Evolutionary conservation across 805 yeast species (phyloP), one percentile per base, ranked within the genome.

Genomic region (Yarrowia divulgata): DNA sequence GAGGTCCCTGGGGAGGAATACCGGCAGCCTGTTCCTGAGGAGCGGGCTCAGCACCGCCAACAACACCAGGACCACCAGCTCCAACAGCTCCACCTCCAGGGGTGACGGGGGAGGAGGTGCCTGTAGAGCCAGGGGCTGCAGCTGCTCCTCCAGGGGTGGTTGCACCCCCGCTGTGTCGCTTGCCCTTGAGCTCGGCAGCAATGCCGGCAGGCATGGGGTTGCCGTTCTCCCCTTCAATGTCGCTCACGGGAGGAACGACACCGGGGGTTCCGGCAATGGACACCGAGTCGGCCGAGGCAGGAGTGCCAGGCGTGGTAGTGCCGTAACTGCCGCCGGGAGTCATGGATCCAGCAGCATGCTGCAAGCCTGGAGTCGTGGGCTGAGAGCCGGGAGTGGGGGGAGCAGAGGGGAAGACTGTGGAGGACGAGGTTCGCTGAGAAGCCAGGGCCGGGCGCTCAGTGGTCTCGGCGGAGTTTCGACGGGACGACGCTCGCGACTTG

Each of bases 161-260:
- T 5, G 43, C 18, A 14, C 32, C 42, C 9, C 57, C 23, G 35
- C 40, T 42, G 39, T 40, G 32, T 3, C 54, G 54, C 48, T 57
- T 42, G 54, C 45, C 43, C 34, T 60, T 45, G 34, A 39, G 40
- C 54, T 45, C 54, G 6, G 32, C 42, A 19, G 67, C 67, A 13
- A 46, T 60, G 1, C 54, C 54, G 1, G 52, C 54, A 13, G 67
- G 50, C 67, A 45, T 37, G 43, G 63, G 63, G 43, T 57, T 57
- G 35, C 63, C 63, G n/a, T 57, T 57, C 63, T 29, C 39, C n/a
- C 63, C 63, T 23, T 57, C 63, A 3, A 57, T 16, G 19, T 57
- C 63, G 32, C 8, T 29, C 16, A 5, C 29, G 13, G 46, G 49
- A 14, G 42, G 46, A 39, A 16, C 39, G 2, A 50, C 32, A 14